Base-by-base conservation (phyloP, 306 rosid genomes). In the Morella rubra region DNA sequence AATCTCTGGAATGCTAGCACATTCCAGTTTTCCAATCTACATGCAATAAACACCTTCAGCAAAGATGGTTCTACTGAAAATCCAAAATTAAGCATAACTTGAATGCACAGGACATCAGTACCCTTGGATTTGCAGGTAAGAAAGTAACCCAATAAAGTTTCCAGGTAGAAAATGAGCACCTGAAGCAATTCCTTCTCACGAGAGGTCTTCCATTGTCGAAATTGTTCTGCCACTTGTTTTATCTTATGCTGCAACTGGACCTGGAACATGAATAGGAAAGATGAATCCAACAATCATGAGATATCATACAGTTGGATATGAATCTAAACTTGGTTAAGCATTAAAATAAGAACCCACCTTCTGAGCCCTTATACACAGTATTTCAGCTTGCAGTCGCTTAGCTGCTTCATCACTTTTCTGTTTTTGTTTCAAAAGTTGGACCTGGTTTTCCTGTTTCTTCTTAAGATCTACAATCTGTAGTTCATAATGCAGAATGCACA, bases 371-470 rank as follows among this genome's bases (percentile, higher is more conserved):
- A 89, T 91, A 86, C 81, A 78, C 32, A 89, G 97, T 83, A 91
- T 91, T 84, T 91, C 97, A 61, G 91, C 78, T 83, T 91, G 97
- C 76, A 91, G 83, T 81, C 84, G 86, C 82, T 86, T 88, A 50
- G 97, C 90, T 56, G 94, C 91, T 67, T 89, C 97, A 69, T 91
- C 97, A 79, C 94, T 91, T 84, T 88, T 91, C 68, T 88, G 94
- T 83, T 91, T 91, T 76, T 85, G 88, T 86, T 86, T 91, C 71
- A 81, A 72, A 71, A 91, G 89, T 79, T 86, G 94, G 76, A 91
- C 89, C 75, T 89, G 94, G 70, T 79, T 91, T 88, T 91, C 97
- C 81, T 85, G 93, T 81, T 91, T 91, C 83, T 86, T 91, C 88
- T 86, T 91, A 58, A 91, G 90, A 80, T 89, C 87, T 75, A 83